Base-by-base conservation (phyloP, 768 basidiomycete genomes). In the Phaeotremella skinneri region DNA sequence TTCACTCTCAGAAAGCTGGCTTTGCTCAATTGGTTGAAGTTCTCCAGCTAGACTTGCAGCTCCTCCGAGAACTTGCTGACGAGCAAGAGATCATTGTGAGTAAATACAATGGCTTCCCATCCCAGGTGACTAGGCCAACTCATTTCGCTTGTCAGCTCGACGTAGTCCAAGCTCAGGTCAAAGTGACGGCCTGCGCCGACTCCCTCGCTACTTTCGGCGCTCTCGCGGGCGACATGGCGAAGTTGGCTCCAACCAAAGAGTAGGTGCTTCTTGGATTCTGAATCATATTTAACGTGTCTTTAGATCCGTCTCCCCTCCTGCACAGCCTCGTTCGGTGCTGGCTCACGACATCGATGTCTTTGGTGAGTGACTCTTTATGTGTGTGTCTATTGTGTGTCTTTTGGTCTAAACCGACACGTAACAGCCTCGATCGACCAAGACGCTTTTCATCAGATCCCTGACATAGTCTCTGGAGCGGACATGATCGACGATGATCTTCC, bases 401-500 rank as follows among this genome's bases (percentile, higher is more conserved):
- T 11, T 45, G 20, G 11, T 9, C 52, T 11, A 20, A 5, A 1
- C 13, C 27, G n/a, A 0, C 4, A 5, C 13, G 16, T 30, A 25
- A n/a, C 58, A 76, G 76, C 71, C 37, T 78, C 75, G 25, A 79
- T 96, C 32, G 91, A 94, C 55, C 87, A 91, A 56, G 77, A 87
- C 32, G 89, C 91, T 1, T 96, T 94, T 79, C 83, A 80, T 50
- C 80, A 79, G 42, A 71, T 85, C 5, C 90, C 90, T 1, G 87
- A 90, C 63, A 80, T 94, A 41, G 87, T 88, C 21, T 82, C 85
- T 9, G 83, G 85, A 7, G 86, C 89, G 14, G 94, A 97, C 76
- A 85, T 96, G 85, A 87, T 98, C 56, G 80, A 81, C 30, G 94
- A 98, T 67, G 92, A 98, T 73, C 79, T 98, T 7, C 94, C 94